Conservation (phyloP, 2,329 filamentous ascomycete species). For the Beauveria caledonica region DNA sequence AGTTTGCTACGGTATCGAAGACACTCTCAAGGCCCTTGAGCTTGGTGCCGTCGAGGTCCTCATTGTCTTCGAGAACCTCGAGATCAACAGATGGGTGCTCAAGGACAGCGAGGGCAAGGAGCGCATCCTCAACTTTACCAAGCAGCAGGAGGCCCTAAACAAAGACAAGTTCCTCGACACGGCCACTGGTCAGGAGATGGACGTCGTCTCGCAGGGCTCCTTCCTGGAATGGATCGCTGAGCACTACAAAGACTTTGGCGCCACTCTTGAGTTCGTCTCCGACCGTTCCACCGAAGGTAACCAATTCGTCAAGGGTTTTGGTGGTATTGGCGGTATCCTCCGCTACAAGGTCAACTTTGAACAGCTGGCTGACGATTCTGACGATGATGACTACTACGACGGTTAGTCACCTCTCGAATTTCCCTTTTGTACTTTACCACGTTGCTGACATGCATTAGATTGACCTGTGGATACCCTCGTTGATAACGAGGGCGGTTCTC, state of each 20-base stretch:
- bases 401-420: slow-evolving; percentile 27
- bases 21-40: slow-evolving; percentile 93
- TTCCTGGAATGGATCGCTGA: slow-evolving; percentile 99
- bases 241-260: slow-evolving; percentile 96
- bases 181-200: slow-evolving; percentile 95
- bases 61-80: slow-evolving; percentile 96
- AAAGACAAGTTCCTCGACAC: slow-evolving; percentile 90
- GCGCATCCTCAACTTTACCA: slow-evolving; percentile 77
- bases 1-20: slow-evolving; percentile 96
- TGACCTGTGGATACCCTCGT: slow-evolving; percentile 87
- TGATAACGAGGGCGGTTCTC: slow-evolving; percentile 74
- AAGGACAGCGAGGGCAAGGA: slow-evolving; percentile 70
- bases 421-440: slow-evolving; percentile 7
- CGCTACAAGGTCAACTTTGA: slow-evolving; percentile 99
- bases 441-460: slow-evolving; percentile 45
- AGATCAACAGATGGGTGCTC: slow-evolving; percentile 84
- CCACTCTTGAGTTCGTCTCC: slow-evolving; percentile 91
- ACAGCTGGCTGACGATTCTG: slow-evolving; percentile 87
- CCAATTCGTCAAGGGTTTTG: slow-evolving; percentile 99
- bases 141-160: slow-evolving; percentile 60
- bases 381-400: slow-evolving; percentile 91
- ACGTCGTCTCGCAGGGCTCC: slow-evolving; percentile 74
- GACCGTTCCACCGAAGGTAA: slow-evolving; percentile 97
- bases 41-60: slow-evolving; percentile 89
- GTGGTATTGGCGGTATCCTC: slow-evolving; percentile 93